Conservation (phyloP, 495 filamentous ascomycete species). For the Emericellopsis terricola region DNA sequence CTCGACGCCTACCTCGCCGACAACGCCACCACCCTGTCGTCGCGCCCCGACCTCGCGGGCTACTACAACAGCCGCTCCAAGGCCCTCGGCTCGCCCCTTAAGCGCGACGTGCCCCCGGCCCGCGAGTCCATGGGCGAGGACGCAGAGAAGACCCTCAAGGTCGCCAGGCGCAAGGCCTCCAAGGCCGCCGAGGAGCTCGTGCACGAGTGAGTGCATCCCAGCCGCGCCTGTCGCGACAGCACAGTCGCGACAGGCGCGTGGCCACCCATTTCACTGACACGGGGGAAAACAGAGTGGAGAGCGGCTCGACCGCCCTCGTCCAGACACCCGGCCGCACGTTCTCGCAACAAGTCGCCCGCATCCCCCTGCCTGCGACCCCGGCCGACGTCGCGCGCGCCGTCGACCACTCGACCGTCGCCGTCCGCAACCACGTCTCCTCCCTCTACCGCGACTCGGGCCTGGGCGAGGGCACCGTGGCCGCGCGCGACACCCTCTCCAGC, state of each 20-base stretch:
- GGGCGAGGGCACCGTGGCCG: slow-evolving; percentile 34
- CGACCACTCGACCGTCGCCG: slow-evolving; percentile 48
- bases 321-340: slow-evolving; percentile 42
- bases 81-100: slow-evolving; percentile 50
- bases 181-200: slow-evolving; percentile 29
- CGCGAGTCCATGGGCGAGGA: slow-evolving; percentile 21
- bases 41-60: slow-evolving; percentile 43
- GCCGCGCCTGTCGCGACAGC: no score
- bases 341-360: slow-evolving; percentile 24
- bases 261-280: background rate
- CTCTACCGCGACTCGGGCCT: slow-evolving; percentile 31
- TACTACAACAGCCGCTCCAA: slow-evolving; percentile 55
- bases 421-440: slow-evolving; percentile 33
- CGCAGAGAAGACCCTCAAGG: slow-evolving; percentile 21
- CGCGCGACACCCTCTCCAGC: slow-evolving; percentile 48
- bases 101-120: slow-evolving; percentile 38
- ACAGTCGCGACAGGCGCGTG: background rate
- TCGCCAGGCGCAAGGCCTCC: slow-evolving; percentile 23
- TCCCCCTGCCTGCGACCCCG: slow-evolving; percentile 65
- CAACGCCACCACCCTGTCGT: slow-evolving; percentile 40
- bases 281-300: slow-evolving; percentile 13
- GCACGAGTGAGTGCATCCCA: slow-evolving; percentile 19
- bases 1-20: slow-evolving; percentile 59
- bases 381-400: slow-evolving; percentile 68
- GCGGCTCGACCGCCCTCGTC: slow-evolving; percentile 24